These are phyloP conservation scores for Wickerhamomyces chaumierensis DNA, from an alignment of 805 yeast genomes.

Conservation along the genomic window DNA sequence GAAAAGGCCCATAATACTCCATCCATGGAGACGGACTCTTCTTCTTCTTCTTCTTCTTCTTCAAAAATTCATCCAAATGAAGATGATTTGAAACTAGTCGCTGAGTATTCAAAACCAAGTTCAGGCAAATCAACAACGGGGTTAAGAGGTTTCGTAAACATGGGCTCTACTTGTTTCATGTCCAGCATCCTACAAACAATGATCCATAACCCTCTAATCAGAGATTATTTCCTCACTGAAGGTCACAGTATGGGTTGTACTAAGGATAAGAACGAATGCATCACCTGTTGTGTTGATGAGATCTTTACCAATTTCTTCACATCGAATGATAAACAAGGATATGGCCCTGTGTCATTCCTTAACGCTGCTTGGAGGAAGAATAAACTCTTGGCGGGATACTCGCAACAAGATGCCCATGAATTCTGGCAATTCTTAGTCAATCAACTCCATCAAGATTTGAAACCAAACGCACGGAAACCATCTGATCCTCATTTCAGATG, in stretches of 20 bases:
- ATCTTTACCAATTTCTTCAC: constrained; percentile 70
- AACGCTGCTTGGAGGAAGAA: constrained; percentile 84
- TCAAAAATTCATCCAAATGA: too few relatives aligned
- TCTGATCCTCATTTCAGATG: constrained; percentile 28
- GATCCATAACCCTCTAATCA: constrained; percentile 81
- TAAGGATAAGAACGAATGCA: constrained; percentile 35
- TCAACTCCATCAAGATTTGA: constrained; percentile 52
- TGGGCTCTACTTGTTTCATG: constrained; percentile 98
- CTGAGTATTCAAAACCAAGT: constrained; percentile 22
- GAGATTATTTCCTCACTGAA: constrained; percentile 68
- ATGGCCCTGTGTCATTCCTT: constrained; percentile 71
- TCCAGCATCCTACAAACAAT: constrained; percentile 83
- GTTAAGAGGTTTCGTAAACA: constrained; percentile 75
- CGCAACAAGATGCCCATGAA: constrained; percentile 98
- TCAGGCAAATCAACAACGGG: constrained; percentile 56
- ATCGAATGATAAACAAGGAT: constrained; percentile 47
- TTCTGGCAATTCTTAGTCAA: constrained; percentile 87
- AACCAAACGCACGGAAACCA: constrained; percentile 8
- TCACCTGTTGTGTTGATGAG: constrained; percentile 78
- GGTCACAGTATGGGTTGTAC: constrained; percentile 53
- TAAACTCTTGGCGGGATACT: constrained; percentile 82
- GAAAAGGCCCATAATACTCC: not conserved
- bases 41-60: not conserved
- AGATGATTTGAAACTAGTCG: constrained; percentile 19
- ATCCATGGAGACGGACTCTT: not conserved